phyloP scores from a whole-genome alignment of 495 filamentous ascomycete genomes.

The Rhypophila decipiens region DNA sequence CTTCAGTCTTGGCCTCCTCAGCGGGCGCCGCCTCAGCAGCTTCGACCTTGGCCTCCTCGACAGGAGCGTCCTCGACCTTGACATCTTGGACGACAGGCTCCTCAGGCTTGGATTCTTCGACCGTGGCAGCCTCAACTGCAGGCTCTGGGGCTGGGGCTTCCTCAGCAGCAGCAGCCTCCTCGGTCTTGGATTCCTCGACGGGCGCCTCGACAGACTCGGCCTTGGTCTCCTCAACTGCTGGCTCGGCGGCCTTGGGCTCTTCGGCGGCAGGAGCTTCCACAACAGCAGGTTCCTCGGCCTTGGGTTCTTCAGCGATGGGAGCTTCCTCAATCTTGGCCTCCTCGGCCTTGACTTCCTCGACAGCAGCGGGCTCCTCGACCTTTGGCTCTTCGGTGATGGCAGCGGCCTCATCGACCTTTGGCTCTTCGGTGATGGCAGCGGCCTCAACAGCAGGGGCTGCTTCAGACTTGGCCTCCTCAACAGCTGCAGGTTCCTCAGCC shows the following conservation, averaged over 20 bases:
- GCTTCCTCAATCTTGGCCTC: slow-evolving; percentile 7
- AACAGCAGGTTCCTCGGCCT: too few species aligned
- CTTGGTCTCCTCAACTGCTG: too few species aligned
- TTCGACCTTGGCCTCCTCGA: slow-evolving; percentile 5
- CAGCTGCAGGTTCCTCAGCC: too few species aligned
- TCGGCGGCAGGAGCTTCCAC: slow-evolving; percentile 7
- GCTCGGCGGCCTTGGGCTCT: neutral
- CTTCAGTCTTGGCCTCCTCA: slow-evolving; percentile 3
- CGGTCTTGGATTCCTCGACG: slow-evolving; percentile 3
- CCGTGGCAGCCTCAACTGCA: too few species aligned
- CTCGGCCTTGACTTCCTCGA: slow-evolving; percentile 8
- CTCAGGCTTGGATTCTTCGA: slow-evolving; percentile 1
- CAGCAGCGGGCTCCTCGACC: slow-evolving; percentile 3
- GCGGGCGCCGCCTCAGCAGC: slow-evolving; percentile 1
- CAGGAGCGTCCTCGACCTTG: slow-evolving; percentile 5
- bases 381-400: slow-evolving; percentile 1
- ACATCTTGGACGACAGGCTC: slow-evolving; percentile 4
- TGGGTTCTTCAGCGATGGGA: slow-evolving; percentile 8
- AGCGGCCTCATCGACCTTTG: neutral
- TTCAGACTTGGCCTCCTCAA: slow-evolving; percentile 2
- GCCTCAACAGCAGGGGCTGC: slow-evolving; percentile 4
- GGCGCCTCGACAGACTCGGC: neutral
- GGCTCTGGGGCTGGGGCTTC: too few species aligned
- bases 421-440: slow-evolving; percentile 6
- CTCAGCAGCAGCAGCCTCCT: slow-evolving; percentile 1